These are phyloP conservation scores for Nothophoma quercina DNA, from an alignment of 2,329 filamentous ascomycete genomes.

Conservation along the genomic window DNA sequence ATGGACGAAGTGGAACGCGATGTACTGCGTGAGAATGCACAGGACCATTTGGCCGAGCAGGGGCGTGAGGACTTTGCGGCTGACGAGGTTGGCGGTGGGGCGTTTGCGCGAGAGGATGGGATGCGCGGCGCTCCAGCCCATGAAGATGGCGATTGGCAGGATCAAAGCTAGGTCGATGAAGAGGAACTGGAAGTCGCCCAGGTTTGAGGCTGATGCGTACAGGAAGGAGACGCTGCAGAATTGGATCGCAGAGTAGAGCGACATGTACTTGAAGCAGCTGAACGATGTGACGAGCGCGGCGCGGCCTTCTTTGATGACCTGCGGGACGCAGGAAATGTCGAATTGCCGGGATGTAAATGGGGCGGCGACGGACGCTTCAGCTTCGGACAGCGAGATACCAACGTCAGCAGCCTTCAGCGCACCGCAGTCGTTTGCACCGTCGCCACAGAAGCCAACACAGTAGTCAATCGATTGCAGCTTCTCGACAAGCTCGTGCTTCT, in stretches of 20 bases:
- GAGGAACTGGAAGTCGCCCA: constrained; percentile 97
- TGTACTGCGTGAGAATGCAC: constrained; percentile 77
- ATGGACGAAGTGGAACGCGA: constrained; percentile 77
- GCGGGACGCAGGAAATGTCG: constrained; percentile 93
- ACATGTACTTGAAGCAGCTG: constrained; percentile 99
- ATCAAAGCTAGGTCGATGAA: constrained; percentile 95
- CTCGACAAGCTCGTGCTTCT: constrained; percentile 97
- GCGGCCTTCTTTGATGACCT: constrained; percentile 91
- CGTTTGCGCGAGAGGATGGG: constrained; percentile 80
- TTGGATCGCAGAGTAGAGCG: constrained; percentile 97
- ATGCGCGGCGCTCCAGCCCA: constrained; percentile 95
- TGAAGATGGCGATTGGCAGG: constrained; percentile 95
- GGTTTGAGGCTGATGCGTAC: constrained; percentile 90
- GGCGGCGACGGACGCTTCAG: constrained; percentile 96
- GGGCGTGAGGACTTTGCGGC: constrained; percentile 87
- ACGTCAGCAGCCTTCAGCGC: constrained; percentile 97
- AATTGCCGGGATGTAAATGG: constrained; percentile 96
- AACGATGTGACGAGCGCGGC: constrained; percentile 98
- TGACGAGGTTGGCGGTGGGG: constrained; percentile 91
- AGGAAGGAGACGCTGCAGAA: constrained; percentile 97
- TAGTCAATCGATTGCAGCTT: constrained; percentile 97
- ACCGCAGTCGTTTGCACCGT: constrained; percentile 97
- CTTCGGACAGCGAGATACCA: constrained; percentile 94
- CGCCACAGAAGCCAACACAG: constrained; percentile 93
- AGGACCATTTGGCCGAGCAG: constrained; percentile 87